A percentile compares a stretch with the other conserved stretches of the same genome.
phyloP scores from a whole-genome alignment of 371 early-diverging fungal species.

The Chytridium lagenaria region DNA sequence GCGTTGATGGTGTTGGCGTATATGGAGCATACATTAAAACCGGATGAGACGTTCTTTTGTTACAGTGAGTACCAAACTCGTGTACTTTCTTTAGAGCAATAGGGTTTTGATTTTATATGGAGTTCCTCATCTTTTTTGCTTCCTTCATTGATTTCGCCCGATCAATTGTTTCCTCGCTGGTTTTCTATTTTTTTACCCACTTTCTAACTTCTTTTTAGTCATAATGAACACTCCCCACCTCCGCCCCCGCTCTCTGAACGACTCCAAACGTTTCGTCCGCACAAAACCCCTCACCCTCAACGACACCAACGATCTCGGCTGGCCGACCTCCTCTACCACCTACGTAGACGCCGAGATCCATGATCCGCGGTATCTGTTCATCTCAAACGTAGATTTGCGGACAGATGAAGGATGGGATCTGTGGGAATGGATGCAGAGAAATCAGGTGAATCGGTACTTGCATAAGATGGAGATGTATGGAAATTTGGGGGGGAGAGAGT shows the following conservation, averaged over 20 bases:
- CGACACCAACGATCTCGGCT: constrained; percentile 29
- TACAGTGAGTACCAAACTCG: constrained; percentile 31
- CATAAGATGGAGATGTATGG: neutral
- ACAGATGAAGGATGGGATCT: constrained; percentile 24
- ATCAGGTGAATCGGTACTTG: constrained; percentile 21
- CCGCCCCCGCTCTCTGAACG: constrained; percentile 26
- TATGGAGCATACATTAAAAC: constrained; percentile 47
- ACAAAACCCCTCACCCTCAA: constrained; percentile 35
- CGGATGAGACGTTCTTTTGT: constrained; percentile 50
- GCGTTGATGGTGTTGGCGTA: constrained; percentile 42
- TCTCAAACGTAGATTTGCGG: constrained; percentile 40
- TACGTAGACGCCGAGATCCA: neutral
- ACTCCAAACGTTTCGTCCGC: constrained; percentile 46
- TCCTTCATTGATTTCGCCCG: too few species aligned
- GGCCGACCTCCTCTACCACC: neutral
- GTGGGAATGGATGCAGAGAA: constrained; percentile 42
- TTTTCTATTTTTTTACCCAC: too few species aligned
- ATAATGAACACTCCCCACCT: constrained; percentile 37
- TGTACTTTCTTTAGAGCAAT: too few species aligned
- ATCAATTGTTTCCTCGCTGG: too few species aligned
- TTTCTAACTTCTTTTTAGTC: too few species aligned
- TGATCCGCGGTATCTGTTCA: constrained; percentile 42
- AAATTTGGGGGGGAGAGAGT: neutral
- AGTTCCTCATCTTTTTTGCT: too few species aligned
- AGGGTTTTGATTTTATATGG: too few species aligned